Base-by-base conservation (phyloP, 768 basidiomycete species). In the Mycena chlorophos region DNA sequence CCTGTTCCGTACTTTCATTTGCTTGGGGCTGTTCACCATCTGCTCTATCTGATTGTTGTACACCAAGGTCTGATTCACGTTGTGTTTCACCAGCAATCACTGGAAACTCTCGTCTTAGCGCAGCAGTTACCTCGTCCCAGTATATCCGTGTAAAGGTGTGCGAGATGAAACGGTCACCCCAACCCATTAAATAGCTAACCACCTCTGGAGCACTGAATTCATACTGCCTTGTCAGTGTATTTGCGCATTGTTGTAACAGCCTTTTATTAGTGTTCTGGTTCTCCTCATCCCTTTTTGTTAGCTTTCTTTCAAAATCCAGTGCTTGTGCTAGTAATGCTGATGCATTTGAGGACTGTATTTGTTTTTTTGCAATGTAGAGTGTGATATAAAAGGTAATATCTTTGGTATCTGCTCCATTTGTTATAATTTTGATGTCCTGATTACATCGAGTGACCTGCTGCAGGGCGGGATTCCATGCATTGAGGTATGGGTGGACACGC, bases 341-440 rank as follows among this genome's bases (percentile, higher is more conserved):
- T 2, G 64, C 37, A 46, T 80, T 80, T 23, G 61, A 67, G 0
- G 66, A 57, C 8, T 60, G 56, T 5, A 51, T 43, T 48, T 78
- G 75, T 38, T 75, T 76, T 57, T 82, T 82, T 0, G 72, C 66
- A 0, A 69, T 61, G 52, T 80, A 80, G 0, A 51, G 58, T 0
- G 73, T 71, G 1, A 74, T 65, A 43, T 82, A 82, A 45, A 62
- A 75, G 0, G 69, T 62, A 0, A 75, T 55, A 2, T 68, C 62
- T 26, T 63, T 66, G 0, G 75, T 77, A 0, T 74, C 72, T 0
- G 5, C 20, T 0, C 70, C 72, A 49, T 70, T 71, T 3, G 68
- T 65, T 0, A 80, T 51, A 0, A 79, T 43, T 49, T 80, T 78
- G 3, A 63, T 46, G 55, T 81, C 34, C 12, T 37, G 34, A n/a